These are phyloP conservation scores for Farysia itapuensis DNA, from an alignment of 1,284 basidiomycete species.

Conservation along the genomic window DNA sequence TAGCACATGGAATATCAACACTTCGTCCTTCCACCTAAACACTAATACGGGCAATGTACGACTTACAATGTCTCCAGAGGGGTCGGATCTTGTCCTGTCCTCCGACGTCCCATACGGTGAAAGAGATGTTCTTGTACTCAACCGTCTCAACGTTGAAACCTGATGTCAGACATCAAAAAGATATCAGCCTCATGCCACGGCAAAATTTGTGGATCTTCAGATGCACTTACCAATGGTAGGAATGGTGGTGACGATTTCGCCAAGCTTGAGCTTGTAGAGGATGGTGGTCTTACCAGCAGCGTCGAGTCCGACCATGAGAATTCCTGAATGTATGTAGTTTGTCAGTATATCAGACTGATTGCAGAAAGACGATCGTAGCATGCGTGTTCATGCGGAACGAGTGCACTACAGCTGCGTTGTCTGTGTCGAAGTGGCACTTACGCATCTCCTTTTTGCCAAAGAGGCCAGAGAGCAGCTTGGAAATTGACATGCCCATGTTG, in stretches of 20 bases:
- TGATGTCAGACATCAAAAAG: no score
- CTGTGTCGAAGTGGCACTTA: no score
- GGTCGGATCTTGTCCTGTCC: constrained; percentile 72
- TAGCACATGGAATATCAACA: not conserved
- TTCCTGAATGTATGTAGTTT: no score
- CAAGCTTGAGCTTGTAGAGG: constrained; percentile 98
- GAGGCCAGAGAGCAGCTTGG: constrained; percentile 59
- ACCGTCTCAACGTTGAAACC: constrained; percentile 85
- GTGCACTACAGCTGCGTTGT: no score
- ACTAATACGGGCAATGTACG: no score
- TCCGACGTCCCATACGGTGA: constrained; percentile 99
- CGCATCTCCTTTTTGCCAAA: constrained; percentile 60
- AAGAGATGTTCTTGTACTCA: constrained; percentile 99
- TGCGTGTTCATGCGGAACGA: no score
- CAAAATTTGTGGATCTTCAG: no score
- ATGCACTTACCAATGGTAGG: constrained; percentile 74
- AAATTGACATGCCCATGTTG: constrained; percentile 58
- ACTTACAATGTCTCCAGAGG: constrained; percentile 97
- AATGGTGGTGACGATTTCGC: constrained; percentile 99
- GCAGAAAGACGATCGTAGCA: no score
- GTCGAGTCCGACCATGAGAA: constrained; percentile 83
- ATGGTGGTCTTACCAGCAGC: constrained; percentile 83
- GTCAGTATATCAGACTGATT: no score
- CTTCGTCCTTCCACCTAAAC: no score
- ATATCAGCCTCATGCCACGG: no score